A percentile compares a stretch with the other conserved stretches of the same genome.
phyloP scores from a whole-genome alignment of 169 alveolate species.

The Cryptosporidium xiaoi region DNA sequence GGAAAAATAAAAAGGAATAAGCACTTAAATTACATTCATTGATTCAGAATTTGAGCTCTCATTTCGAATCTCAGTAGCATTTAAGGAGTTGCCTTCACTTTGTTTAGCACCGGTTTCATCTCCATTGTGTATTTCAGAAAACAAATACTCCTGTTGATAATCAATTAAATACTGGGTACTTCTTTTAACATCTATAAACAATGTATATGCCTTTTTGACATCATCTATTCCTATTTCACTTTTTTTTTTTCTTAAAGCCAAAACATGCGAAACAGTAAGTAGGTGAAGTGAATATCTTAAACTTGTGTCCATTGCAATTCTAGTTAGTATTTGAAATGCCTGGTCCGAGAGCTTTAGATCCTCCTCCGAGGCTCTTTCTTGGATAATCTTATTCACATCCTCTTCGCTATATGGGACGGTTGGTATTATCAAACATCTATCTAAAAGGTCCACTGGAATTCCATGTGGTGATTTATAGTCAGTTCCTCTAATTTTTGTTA shows the following conservation, averaged over 20 bases:
- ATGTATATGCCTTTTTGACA: conserved; percentile 93
- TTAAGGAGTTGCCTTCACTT: too few species aligned
- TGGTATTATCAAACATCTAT: conserved; percentile 96
- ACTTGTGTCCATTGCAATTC: conserved; percentile 94
- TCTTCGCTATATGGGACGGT: conserved; percentile 94
- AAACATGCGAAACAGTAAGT: conserved; percentile 90
- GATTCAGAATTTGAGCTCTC: too few species aligned
- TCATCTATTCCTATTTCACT: conserved; percentile 94
- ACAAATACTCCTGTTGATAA: conserved; percentile 61
- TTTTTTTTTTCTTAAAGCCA: conserved; percentile 89
- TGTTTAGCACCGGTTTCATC: background rate
- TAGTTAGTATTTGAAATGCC: conserved; percentile 94
- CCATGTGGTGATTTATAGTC: conserved; percentile 99
- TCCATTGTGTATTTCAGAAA: conserved; percentile 31
- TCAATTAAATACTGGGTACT: conserved; percentile 92
- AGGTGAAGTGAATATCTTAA: conserved; percentile 94
- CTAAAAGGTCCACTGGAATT: conserved; percentile 97
- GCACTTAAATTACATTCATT: too few species aligned
- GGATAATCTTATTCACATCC: conserved; percentile 92
- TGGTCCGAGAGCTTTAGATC: conserved; percentile 97
- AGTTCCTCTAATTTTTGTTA: conserved; percentile 96
- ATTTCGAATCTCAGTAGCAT: too few species aligned
- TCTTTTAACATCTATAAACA: conserved; percentile 96
- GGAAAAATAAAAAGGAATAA: too few species aligned
- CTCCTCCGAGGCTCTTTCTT: conserved; percentile 96